Evolutionary conservation across 2,329 filamentous ascomycete species (phyloP), one percentile per base, ranked within the genome.

Genomic region (Dothistroma pini): DNA sequence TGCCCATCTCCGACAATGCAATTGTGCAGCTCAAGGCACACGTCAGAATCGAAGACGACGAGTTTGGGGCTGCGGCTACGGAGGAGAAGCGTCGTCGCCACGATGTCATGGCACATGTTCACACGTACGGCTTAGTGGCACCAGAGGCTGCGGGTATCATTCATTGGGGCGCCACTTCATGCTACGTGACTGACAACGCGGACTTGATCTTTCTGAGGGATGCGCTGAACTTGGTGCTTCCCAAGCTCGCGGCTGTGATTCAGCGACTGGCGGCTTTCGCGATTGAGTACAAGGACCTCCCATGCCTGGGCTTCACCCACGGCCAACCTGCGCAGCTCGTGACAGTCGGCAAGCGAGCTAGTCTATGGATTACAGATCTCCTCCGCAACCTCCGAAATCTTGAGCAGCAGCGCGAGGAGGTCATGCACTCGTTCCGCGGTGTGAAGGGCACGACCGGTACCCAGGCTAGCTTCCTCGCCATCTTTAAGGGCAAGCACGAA

Each of bases 121-220:
- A 81, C 66, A 70, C 89, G 14, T 93, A 88, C 74, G 91, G 89
- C 3, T 77, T 83, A 66, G 86, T 83, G 62, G 89, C 89, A 3
- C 90, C 90, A 0, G 88, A 85, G 35, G 91, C 91, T 10, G 90
- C 89, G 14, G 90, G 90, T 35, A 89, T 95, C 68, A 93, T 96
- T 62, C 92, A 96, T 75, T 86, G 83, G 75, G 89, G 88, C 66
- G 86, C 86, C 58, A 89, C 83, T 29, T 83, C 78, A 62, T 85
- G 81, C 74, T 86, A 81, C 70, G 82, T 86, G 44, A 93, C 89
- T 59, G 90, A 92, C 71, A 91, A 92, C 66, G 83, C 87, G 2
- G 90, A 93, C 69, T 78, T 93, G 64, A 91, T 96, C 65, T 85
- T 96, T 70, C 83, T 92, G 70, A 80, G 86, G 25, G 85, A 91